A percentile compares a stretch with the other conserved stretches of the same genome.
These are phyloP conservation scores for Salvia sclarea DNA, from an alignment of 305 asterid genomes.

Conservation along the genomic window DNA sequence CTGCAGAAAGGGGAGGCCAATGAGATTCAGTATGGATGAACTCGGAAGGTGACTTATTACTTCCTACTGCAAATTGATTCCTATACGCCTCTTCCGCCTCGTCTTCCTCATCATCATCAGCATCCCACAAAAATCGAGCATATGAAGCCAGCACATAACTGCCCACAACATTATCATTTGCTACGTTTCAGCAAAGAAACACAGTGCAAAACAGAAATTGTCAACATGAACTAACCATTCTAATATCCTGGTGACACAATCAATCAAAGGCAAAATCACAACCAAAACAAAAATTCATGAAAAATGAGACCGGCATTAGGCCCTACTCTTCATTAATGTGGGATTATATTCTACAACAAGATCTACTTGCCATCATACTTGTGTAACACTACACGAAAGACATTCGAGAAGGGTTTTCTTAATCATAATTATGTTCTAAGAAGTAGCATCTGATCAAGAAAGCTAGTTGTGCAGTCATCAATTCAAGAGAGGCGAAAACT, in stretches of 20 bases:
- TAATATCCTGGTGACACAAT: no score
- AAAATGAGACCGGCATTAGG: no score
- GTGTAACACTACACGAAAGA: not conserved
- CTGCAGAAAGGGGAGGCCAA: conserved; percentile 59
- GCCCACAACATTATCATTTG: conserved; percentile 26
- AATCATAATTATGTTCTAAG: not conserved
- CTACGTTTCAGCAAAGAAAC: conserved; percentile 7
- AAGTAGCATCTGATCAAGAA: not conserved
- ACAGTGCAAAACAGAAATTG: not conserved
- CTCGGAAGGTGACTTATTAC: conserved; percentile 31
- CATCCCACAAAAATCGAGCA: conserved; percentile 83
- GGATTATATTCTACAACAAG: not conserved
- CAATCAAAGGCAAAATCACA: not conserved
- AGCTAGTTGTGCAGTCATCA: not conserved
- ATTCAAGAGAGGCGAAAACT: not conserved
- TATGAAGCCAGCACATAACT: conserved; percentile 75
- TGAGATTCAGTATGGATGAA: conserved; percentile 42
- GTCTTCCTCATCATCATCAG: conserved; percentile 51
- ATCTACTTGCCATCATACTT: not conserved
- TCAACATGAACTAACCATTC: not conserved
- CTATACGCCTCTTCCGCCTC: conserved; percentile 16
- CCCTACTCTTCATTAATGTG: not conserved
- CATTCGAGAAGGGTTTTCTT: not conserved
- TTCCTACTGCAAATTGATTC: conserved; percentile 31
- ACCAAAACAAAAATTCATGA: not conserved